A percentile compares a stretch with the other conserved stretches of the same genome.
Evolutionary conservation across 169 alveolate species (phyloP).

Genomic region (Perkinsus olseni): DNA sequence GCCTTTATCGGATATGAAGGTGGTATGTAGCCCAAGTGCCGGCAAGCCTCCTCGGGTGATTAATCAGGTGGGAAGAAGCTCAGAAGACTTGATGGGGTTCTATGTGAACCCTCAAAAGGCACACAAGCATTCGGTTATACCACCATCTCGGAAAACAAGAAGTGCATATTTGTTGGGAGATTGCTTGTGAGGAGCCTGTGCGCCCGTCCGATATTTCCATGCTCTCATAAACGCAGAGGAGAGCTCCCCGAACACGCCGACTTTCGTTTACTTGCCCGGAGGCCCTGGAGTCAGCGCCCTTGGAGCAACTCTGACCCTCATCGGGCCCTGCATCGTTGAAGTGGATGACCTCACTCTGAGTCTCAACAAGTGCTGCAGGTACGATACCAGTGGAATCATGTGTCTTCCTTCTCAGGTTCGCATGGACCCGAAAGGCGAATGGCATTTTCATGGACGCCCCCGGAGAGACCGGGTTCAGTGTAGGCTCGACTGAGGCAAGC

Average conservation of each 20-base stretch:
- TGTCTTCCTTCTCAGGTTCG: too few species aligned
- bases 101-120: not conserved
- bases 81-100: not conserved
- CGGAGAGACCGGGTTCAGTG: too few species aligned
- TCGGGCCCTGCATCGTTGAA: not conserved
- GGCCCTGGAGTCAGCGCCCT: not conserved
- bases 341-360: not conserved
- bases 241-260: not conserved
- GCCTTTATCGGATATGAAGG: too few species aligned
- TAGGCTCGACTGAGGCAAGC: too few species aligned
- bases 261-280: not conserved
- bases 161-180: not conserved
- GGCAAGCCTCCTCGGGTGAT: too few species aligned
- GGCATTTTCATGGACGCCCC: too few species aligned
- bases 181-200: not conserved
- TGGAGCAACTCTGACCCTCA: not conserved
- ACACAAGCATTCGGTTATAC: not conserved
- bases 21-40: too few species aligned
- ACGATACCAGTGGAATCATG: too few species aligned
- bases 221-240: not conserved
- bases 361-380: not conserved
- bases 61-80: too few species aligned
- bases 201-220: not conserved
- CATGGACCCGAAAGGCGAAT: too few species aligned
- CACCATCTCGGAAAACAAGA: not conserved